Evolutionary conservation across 2,329 filamentous ascomycete species (phyloP).

Genomic region (Neophaeococcomyces mojaviensis): DNA sequence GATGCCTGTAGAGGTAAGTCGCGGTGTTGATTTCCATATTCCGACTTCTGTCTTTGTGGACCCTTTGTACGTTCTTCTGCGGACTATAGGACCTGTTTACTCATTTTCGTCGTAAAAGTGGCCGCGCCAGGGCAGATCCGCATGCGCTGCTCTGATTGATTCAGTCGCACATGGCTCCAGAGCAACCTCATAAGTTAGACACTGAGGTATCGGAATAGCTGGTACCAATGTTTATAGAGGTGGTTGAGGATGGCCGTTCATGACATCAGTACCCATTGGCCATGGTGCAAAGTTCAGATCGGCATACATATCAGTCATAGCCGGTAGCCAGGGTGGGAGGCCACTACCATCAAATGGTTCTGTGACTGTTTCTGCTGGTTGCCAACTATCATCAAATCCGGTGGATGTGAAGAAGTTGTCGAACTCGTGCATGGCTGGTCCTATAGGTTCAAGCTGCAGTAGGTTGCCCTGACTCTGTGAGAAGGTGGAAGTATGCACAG

Average conservation of each 20-base stretch:
- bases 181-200: background rate
- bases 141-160: too few species aligned
- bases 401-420: constrained; percentile 8
- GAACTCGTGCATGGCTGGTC: constrained; percentile 7
- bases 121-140: too few species aligned
- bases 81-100: too few species aligned
- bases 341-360: constrained; percentile 8
- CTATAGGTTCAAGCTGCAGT: constrained; percentile 3
- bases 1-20: too few species aligned
- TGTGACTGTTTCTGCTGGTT: constrained; percentile 9
- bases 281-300: constrained; percentile 7
- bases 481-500: background rate
- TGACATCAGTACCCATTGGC: constrained; percentile 7
- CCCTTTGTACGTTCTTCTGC: too few species aligned
- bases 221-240: background rate
- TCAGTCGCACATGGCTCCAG: background rate
- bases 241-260: background rate
- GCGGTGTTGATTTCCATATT: too few species aligned
- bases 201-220: background rate
- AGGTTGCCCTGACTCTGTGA: background rate
- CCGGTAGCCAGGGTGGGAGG: constrained; percentile 9
- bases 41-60: too few species aligned
- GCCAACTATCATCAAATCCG: constrained; percentile 11
- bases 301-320: constrained; percentile 9
- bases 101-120: too few species aligned